These are phyloP conservation scores for Starmerella sp. DNA, from an alignment of 805 yeast genomes.

Conservation along the genomic window DNA sequence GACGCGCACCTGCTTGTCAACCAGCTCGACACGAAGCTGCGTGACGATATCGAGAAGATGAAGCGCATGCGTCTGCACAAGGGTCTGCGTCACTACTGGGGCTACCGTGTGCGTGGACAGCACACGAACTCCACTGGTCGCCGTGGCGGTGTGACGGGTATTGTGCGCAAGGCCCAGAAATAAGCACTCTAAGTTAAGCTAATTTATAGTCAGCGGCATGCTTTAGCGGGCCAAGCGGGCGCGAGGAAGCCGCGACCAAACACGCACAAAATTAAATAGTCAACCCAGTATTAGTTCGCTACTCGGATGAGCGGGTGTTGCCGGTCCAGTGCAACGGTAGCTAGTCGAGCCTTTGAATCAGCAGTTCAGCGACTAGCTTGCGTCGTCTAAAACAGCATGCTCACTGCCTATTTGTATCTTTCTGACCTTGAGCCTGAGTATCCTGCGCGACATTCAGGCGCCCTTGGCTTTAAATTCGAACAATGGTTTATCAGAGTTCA, in stretches of 20 bases:
- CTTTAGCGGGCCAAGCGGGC: neutral
- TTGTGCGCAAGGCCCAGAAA: conserved; percentile 32
- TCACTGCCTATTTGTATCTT: too few species aligned
- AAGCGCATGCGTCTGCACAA: conserved; percentile 99
- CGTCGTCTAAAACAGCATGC: too few species aligned
- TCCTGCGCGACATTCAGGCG: too few species aligned
- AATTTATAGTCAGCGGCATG: conserved; percentile 4
- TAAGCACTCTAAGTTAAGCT: conserved; percentile 11
- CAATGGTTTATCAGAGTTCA: too few species aligned
- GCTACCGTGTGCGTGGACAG: conserved; percentile 99
- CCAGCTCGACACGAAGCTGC: conserved; percentile 97
- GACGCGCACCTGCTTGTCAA: conserved; percentile 98
- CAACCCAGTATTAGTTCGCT: neutral
- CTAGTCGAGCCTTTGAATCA: too few species aligned
- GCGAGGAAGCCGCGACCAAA: neutral
- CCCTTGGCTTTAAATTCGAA: too few species aligned
- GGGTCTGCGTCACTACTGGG: conserved; percentile 99
- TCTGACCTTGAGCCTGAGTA: too few species aligned
- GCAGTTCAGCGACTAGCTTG: too few species aligned
- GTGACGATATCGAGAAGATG: conserved; percentile 99
- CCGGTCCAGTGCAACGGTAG: too few species aligned
- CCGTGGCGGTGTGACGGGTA: conserved; percentile 48
- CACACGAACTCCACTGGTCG: conserved; percentile 99
- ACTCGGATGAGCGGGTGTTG: too few species aligned
- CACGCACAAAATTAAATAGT: neutral